phyloP scores from a whole-genome alignment of 495 filamentous ascomycete genomes.

The Coniosporium apollinis region DNA sequence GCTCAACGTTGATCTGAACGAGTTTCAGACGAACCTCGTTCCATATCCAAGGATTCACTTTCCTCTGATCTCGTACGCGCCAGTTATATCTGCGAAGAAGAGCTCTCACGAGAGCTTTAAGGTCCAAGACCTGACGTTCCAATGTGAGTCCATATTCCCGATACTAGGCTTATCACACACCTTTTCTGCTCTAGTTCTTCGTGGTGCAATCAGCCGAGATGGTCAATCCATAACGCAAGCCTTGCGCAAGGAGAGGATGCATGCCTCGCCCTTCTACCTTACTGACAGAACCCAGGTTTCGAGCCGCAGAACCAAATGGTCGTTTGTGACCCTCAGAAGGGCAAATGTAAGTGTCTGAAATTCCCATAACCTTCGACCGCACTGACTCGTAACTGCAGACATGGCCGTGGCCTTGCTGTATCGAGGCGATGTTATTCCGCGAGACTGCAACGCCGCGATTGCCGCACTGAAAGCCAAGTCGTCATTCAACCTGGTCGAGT shows the following conservation, averaged over 20 bases:
- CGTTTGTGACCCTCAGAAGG: constrained; percentile 77
- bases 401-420: constrained; percentile 86
- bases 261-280: neutral
- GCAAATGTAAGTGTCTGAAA: too few relatives aligned
- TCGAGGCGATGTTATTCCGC: constrained; percentile 76
- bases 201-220: neutral
- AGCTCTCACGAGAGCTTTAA: constrained; percentile 85
- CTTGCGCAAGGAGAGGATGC: too few relatives aligned
- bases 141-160: constrained; percentile 38
- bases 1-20: constrained; percentile 81
- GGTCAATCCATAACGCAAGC: neutral
- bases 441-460: constrained; percentile 65
- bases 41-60: constrained; percentile 88
- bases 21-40: constrained; percentile 91
- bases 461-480: constrained; percentile 70
- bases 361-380: too few relatives aligned
- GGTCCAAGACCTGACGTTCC: constrained; percentile 72
- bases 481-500: constrained; percentile 85
- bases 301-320: constrained; percentile 97
- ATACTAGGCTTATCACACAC: too few relatives aligned
- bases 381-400: too few relatives aligned
- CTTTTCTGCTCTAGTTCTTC: neutral
- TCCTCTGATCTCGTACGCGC: constrained; percentile 76
- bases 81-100: constrained; percentile 65
- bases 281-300: constrained; percentile 31